These are phyloP conservation scores for Neofusicoccum laricinum DNA, from an alignment of 2,329 filamentous ascomycete species.

Conservation along the genomic window DNA sequence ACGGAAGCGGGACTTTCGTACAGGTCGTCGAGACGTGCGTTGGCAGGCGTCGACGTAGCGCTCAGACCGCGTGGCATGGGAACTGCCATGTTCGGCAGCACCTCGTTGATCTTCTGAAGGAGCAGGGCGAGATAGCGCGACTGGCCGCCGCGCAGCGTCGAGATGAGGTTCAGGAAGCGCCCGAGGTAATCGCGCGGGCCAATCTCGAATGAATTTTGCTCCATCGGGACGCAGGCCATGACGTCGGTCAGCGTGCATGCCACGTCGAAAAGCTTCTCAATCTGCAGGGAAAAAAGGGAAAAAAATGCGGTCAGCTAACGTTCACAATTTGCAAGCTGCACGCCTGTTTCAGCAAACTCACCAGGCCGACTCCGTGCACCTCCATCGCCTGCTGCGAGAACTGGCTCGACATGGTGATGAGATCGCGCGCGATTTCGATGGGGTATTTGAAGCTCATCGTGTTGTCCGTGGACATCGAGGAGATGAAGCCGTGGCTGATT, in stretches of 20 bases:
- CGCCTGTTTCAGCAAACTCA: slow-evolving; percentile 42
- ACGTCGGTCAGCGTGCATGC: slow-evolving; percentile 71
- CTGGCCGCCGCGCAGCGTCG: slow-evolving; percentile 70
- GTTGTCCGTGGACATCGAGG: slow-evolving; percentile 55
- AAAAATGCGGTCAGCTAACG: slow-evolving; percentile 3
- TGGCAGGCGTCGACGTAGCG: slow-evolving; percentile 29
- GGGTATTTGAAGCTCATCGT: slow-evolving; percentile 63
- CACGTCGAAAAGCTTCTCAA: slow-evolving; percentile 78
- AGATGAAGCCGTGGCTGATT: slow-evolving; percentile 63
- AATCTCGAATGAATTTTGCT: slow-evolving; percentile 55
- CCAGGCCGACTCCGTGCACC: slow-evolving; percentile 69
- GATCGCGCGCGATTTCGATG: slow-evolving; percentile 59
- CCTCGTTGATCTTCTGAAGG: slow-evolving; percentile 70
- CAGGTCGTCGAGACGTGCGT: slow-evolving; percentile 17
- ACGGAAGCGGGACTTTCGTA: slow-evolving; percentile 18
- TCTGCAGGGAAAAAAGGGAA: slow-evolving; percentile 40
- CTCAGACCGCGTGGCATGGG: slow-evolving; percentile 22
- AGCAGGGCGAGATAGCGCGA: slow-evolving; percentile 75
- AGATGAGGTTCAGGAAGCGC: slow-evolving; percentile 63
- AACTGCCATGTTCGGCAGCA: slow-evolving; percentile 53
- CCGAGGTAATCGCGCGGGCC: slow-evolving; percentile 73
- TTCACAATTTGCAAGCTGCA: background rate
- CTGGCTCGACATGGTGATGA: slow-evolving; percentile 63
- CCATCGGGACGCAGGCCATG: slow-evolving; percentile 61
- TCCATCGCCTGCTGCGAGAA: slow-evolving; percentile 73